phyloP scores from a whole-genome alignment of 768 basidiomycete genomes.

The Leucocoprinus birnbaumii region DNA sequence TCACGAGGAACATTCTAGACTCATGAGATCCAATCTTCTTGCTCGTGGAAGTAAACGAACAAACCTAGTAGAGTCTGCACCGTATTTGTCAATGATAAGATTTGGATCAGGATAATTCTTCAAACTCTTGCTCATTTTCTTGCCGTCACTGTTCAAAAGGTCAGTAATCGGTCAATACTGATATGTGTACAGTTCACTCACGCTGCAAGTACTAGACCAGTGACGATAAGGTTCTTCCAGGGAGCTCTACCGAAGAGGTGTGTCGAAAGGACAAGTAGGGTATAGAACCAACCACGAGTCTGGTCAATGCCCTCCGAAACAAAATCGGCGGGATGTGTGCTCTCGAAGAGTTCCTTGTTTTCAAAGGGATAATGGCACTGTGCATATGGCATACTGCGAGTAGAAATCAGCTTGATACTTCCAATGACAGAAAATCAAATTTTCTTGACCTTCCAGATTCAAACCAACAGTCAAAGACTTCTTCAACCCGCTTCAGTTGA shows the following conservation, averaged over 20 bases:
- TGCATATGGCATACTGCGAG: constrained; percentile 94
- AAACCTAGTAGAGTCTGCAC: constrained; percentile 92
- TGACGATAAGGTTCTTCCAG: constrained; percentile 98
- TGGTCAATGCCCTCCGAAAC: constrained; percentile 99
- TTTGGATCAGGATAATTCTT: constrained; percentile 97
- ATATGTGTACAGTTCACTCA: constrained; percentile 37
- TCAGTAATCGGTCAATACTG: neutral
- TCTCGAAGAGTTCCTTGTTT: constrained; percentile 85
- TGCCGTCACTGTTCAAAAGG: constrained; percentile 73
- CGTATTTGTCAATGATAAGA: constrained; percentile 84
- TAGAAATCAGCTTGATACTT: neutral
- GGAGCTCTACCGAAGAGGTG: constrained; percentile 92
- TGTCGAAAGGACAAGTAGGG: constrained; percentile 91
- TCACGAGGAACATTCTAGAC: constrained; percentile 92
- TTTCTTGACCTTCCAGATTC: constrained; percentile 88
- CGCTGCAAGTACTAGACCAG: constrained; percentile 94
- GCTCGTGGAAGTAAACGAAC: too few species aligned
- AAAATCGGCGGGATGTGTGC: constrained; percentile 91
- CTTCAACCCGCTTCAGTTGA: constrained; percentile 82
- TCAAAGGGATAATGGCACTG: constrained; percentile 98
- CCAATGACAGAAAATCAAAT: neutral
- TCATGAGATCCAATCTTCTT: neutral
- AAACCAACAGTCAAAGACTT: constrained; percentile 99
- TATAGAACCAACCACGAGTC: constrained; percentile 99
- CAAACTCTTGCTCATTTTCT: constrained; percentile 99